phyloP scores from a whole-genome alignment of 164 flowering plant genomes.

The Amborella trichopoda region DNA sequence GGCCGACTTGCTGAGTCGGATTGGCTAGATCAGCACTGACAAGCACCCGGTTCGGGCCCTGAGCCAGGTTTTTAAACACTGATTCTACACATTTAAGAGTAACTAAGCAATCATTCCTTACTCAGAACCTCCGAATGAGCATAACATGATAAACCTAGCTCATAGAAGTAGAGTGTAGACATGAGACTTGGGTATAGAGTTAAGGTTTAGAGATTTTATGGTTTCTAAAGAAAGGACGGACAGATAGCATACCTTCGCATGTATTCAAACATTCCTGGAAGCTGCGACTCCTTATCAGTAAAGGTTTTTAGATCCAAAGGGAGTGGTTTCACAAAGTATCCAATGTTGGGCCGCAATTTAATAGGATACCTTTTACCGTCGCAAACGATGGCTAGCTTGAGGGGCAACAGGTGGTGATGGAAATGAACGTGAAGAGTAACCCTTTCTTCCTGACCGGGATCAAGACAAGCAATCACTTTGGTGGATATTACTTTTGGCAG shows the following conservation, averaged over 20 bases:
- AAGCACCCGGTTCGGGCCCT: no score
- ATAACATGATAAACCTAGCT: no score
- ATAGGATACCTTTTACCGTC: constrained; percentile 46
- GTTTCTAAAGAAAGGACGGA: neutral
- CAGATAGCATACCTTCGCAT: constrained; percentile 46
- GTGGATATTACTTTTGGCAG: constrained; percentile 44
- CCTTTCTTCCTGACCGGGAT: constrained; percentile 47
- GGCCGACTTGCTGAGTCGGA: no score
- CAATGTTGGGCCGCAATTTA: constrained; percentile 89
- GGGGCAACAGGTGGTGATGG: constrained; percentile 82
- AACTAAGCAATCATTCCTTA: no score
- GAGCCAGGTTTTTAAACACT: no score
- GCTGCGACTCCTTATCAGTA: constrained; percentile 50
- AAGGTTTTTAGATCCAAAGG: constrained; percentile 46
- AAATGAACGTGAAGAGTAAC: constrained; percentile 54
- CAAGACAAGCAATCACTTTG: constrained; percentile 59
- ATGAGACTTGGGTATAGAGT: no score
- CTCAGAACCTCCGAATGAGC: no score
- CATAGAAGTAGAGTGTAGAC: no score
- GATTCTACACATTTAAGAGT: no score
- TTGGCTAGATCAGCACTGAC: no score
- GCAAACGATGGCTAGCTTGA: constrained; percentile 54
- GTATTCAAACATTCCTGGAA: constrained; percentile 87
- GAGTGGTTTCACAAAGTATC: constrained; percentile 84
- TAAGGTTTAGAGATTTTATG: neutral